phyloP scores from a whole-genome alignment of 768 basidiomycete species.

The Suillus tomentosus region DNA sequence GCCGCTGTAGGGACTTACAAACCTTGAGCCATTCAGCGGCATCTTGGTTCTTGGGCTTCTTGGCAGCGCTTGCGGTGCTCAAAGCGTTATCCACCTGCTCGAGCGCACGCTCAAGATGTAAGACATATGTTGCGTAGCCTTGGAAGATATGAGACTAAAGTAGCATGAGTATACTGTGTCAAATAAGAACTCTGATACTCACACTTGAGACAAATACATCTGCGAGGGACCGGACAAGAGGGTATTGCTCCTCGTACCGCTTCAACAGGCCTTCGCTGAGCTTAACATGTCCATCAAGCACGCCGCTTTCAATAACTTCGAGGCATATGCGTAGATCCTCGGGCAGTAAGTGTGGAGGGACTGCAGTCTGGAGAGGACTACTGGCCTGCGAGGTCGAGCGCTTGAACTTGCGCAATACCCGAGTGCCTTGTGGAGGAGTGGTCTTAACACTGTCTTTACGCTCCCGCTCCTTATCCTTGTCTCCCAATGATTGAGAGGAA shows the following conservation, averaged over 20 bases:
- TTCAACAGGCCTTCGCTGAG: slow-evolving; percentile 84
- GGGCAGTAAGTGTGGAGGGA: slow-evolving; percentile 80
- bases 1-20: slow-evolving; percentile 68
- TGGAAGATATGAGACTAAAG: slow-evolving; percentile 87
- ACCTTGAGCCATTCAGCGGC: slow-evolving; percentile 77
- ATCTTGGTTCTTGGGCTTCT: slow-evolving; percentile 84
- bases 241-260: slow-evolving; percentile 95
- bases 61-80: slow-evolving; percentile 57
- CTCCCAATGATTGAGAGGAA: slow-evolving; percentile 76
- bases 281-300: slow-evolving; percentile 86
- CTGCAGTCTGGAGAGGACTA: slow-evolving; percentile 46
- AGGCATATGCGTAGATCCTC: slow-evolving; percentile 85
- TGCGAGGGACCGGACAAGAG: slow-evolving; percentile 87
- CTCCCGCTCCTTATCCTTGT: slow-evolving; percentile 47
- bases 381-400: slow-evolving; percentile 60
- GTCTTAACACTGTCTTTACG: slow-evolving; percentile 45
- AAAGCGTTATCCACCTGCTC: slow-evolving; percentile 84
- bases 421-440: slow-evolving; percentile 36
- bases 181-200: slow-evolving; percentile 35
- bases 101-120: slow-evolving; percentile 91
- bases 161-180: slow-evolving; percentile 11
- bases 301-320: slow-evolving; percentile 83
- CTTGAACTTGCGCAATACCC: slow-evolving; percentile 69
- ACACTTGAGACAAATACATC: slow-evolving; percentile 97
- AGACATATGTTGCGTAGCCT: slow-evolving; percentile 91